Evolutionary conservation across 352 stramenopile genomes (phyloP), one percentile per base, ranked within the genome.

Genomic region (Bremia lactucae): DNA sequence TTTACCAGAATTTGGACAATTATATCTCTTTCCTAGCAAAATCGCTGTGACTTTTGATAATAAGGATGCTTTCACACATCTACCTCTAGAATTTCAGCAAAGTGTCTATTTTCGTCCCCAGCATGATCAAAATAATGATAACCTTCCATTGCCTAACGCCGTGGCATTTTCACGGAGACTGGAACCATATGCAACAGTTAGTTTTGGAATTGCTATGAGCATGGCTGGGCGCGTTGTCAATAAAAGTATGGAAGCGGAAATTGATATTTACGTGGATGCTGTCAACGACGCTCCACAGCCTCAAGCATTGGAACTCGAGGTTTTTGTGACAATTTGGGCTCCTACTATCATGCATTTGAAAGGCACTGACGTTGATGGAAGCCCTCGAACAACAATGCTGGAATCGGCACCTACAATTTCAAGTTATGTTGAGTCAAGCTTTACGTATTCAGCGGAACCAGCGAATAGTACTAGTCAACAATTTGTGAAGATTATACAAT

Each of bases 231-330:
- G 62, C 22, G 13, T 8, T 7, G 44, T 75, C 11, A 72, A 72
- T 37, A 67, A 37, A 18, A 61, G 48, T 15, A 35, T 46, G 3
- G 43, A 54, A 37, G 59, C 44, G 1, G 46, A 37, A 4, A 65
- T 87, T 41, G 41, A 65, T n/a, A 66, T 87, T 20, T 83, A 68
- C 34, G 72, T 85, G 19, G 52, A 72, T 25, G 46, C 61, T 20
- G 52, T 71, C 4, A 79, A 81, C 34, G 51, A 78, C 21, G 44
- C 68, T 6, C 74, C 72, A 9, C 49, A 50, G 0, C 57, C 53
- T 9, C 34, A 43, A 33, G n/a, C 15, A 2, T 3, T n/a, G 25
- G 38, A 66, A 6, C 14, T 52, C n/a, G 31, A 61, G 13, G 11
- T 82, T 33, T 20, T 15, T 16, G 54, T 77, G 14, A 15, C 29